Conservation (phyloP, 2,329 filamentous ascomycete species). For the Monosporascus sp. region DNA sequence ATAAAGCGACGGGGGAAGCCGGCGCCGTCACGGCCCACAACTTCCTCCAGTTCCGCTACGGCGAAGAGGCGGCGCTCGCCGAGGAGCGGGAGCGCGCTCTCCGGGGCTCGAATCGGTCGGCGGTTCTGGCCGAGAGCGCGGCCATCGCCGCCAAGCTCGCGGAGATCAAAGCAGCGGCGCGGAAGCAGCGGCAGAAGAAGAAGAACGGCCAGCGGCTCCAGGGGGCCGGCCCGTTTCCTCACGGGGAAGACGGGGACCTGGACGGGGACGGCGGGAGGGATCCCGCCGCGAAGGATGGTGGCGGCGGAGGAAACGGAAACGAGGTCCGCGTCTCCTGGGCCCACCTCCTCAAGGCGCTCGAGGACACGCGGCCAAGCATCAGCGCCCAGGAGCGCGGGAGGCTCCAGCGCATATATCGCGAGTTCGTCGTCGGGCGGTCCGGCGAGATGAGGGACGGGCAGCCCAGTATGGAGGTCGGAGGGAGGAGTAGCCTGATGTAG, state of each 20-base stretch:
- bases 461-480: conserved; percentile 86
- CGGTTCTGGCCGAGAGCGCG: conserved; percentile 67
- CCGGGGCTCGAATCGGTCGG: conserved; percentile 44
- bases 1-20: conserved; percentile 12
- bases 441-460: conserved; percentile 95
- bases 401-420: conserved; percentile 76
- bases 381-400: conserved; percentile 69
- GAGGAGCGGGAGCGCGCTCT: conserved; percentile 32
- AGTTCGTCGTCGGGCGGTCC: conserved; percentile 89
- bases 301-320: conserved; percentile 38
- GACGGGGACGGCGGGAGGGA: conserved; percentile 20
- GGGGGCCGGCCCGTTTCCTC: not conserved
- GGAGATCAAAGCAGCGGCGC: conserved; percentile 60
- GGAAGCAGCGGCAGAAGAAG: conserved; percentile 39
- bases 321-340: conserved; percentile 82
- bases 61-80: conserved; percentile 47
- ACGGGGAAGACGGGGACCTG: conserved; percentile 10
- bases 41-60: conserved; percentile 83
- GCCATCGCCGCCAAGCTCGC: conserved; percentile 77
- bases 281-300: conserved; percentile 20
- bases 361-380: conserved; percentile 76
- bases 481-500: conserved; percentile 88
- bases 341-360: conserved; percentile 74
- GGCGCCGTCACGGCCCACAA: conserved; percentile 35
- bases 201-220: conserved; percentile 9